Evolutionary conservation across 2,329 filamentous ascomycete species (phyloP), one percentile per base, ranked within the genome.

Genomic region (Claviceps pazoutovae): DNA sequence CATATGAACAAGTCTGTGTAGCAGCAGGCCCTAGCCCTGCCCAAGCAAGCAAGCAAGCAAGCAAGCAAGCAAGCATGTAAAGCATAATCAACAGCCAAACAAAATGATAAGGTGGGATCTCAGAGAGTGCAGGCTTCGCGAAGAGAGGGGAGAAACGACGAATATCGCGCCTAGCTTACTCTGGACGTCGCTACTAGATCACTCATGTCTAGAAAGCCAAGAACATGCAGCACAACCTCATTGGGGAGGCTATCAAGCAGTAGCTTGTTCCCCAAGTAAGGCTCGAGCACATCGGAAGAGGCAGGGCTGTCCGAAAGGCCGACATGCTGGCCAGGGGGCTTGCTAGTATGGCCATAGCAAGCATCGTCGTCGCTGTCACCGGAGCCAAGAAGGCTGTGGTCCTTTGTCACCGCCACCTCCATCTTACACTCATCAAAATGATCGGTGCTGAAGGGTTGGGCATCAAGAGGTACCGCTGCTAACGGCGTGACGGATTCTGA

Each of bases 101-200:
- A 2, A 30, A 9, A 9, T 30, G 26, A 30, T 1, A 30, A 30
- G 26, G 26, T 30, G 26, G 26, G 26, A 9, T 8, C 26, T 30
- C 26, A 30, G 26, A 30, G 8, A 30, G 2, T 30, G 8, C 7
- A 30, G 8, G 8, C 26, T 21, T 30, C 26, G 54, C 43, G 44
- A 43, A 23, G 39, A 5, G 39, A 13, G n/a, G 41, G 17, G 9
- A 2, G 3, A 21, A 19, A 21, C 48, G n/a, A 39, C 21, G 16
- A 46, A 39, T 13, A 26, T 14, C n/a, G 41, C 13, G 39, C 19
- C 1, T 44, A 30, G 71, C 72, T 64, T 71, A 81, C 78, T 67
- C 78, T 71, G 49, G 78, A 81, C 50, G 70, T 71, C 55, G 71
- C 68, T 50, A 81, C 65, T 54, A 81, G 63, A 62, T 82, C 78